Conservation (phyloP, 495 filamentous ascomycete genomes). For the Sporormia fimetaria region DNA sequence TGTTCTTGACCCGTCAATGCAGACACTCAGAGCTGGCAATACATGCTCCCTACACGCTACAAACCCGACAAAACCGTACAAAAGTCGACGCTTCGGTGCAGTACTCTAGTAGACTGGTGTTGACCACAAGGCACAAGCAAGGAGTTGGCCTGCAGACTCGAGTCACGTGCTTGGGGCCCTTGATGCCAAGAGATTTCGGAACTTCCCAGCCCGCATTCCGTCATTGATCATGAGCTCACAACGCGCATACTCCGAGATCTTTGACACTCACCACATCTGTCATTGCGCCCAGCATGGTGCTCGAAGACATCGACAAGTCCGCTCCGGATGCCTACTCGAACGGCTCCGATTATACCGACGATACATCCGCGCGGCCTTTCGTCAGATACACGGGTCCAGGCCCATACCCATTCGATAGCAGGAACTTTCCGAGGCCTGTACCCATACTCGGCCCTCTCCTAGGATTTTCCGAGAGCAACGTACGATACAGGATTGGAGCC, state of each 20-base stretch:
- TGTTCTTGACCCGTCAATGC: too few relatives aligned
- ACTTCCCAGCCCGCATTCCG: too few relatives aligned
- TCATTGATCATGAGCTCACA: too few relatives aligned
- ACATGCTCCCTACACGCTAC: too few relatives aligned
- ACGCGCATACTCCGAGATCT: not conserved
- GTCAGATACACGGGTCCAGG: not conserved
- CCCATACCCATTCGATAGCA: conserved; percentile 3
- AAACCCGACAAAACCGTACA: too few relatives aligned
- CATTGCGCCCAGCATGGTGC: conserved; percentile 13
- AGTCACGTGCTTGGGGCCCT: too few relatives aligned
- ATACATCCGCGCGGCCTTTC: conserved; percentile 1
- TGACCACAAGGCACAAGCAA: too few relatives aligned
- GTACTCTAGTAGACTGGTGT: too few relatives aligned
- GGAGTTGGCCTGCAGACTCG: too few relatives aligned
- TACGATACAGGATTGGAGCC: conserved; percentile 1
- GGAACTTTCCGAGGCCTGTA: conserved; percentile 8
- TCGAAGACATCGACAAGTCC: conserved; percentile 8
- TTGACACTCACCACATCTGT: not conserved
- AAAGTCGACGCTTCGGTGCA: too few relatives aligned
- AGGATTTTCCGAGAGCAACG: conserved; percentile 2
- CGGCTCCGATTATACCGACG: conserved; percentile 6
- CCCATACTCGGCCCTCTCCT: conserved; percentile 15
- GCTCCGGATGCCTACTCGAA: conserved; percentile 4
- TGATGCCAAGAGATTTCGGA: too few relatives aligned
- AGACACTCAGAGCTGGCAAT: too few relatives aligned